These are phyloP conservation scores for Phytophthora macrochlamydospora DNA, from an alignment of 352 stramenopile genomes.

Conservation along the genomic window DNA sequence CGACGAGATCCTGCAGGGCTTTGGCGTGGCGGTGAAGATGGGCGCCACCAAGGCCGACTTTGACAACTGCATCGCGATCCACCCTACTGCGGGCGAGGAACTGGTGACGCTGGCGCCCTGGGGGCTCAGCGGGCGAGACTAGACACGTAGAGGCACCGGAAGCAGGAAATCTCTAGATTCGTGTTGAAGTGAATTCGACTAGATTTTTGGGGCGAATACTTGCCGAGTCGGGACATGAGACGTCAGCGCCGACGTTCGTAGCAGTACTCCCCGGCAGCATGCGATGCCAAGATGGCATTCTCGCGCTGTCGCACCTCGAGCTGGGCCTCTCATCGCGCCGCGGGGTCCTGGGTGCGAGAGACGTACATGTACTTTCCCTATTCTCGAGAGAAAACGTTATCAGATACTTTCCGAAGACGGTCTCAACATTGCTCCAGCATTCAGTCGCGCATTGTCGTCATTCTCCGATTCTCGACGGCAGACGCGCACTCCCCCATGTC, in stretches of 20 bases:
- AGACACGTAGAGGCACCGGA: conserved; percentile 7
- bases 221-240: neutral
- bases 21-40: conserved; percentile 99
- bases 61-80: conserved; percentile 95
- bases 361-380: neutral
- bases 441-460: conserved; percentile 21
- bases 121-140: conserved; percentile 52
- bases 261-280: too few species aligned
- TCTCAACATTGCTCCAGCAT: conserved; percentile 34
- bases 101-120: conserved; percentile 95
- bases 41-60: conserved; percentile 97
- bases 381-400: conserved; percentile 18
- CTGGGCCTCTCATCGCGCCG: neutral
- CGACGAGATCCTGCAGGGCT: conserved; percentile 99
- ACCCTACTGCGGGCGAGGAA: conserved; percentile 97
- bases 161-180: conserved; percentile 4
- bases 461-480: conserved; percentile 21
- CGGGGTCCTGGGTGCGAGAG: neutral
- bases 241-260: neutral
- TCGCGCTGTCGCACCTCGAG: neutral
- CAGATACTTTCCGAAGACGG: conserved; percentile 16
- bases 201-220: neutral
- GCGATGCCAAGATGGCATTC: neutral
- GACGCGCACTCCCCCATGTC: conserved; percentile 34
- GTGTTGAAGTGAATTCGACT: neutral